Percentiles rank a stretch among this genome's conserved stretches.
Evolutionary conservation across 352 stramenopile genomes (phyloP).

Genomic region (Globisporangium echinulatum): DNA sequence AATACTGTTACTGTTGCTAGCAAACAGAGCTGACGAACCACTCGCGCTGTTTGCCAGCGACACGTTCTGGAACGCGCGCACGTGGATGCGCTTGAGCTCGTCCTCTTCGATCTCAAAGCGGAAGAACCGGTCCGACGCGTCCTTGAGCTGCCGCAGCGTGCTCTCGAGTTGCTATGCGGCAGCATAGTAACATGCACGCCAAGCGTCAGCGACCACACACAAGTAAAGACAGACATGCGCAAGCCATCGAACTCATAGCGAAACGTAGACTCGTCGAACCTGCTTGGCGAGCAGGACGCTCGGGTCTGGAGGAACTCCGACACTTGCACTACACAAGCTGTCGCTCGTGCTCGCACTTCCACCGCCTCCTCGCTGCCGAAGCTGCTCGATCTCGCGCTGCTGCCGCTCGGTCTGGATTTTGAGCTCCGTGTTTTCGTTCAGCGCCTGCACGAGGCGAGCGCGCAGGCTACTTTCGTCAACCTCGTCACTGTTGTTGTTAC

Average conservation of each 20-base stretch:
- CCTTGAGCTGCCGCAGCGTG: constrained; percentile 61
- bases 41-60: background rate
- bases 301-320: constrained; percentile 2
- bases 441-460: constrained; percentile 31
- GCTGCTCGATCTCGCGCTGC: constrained; percentile 48
- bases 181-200: background rate
- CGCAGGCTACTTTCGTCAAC: constrained; percentile 22
- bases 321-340: constrained; percentile 14
- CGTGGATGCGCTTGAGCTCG: constrained; percentile 74
- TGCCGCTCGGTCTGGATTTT: constrained; percentile 52
- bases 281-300: constrained; percentile 24
- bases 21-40: background rate
- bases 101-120: constrained; percentile 93
- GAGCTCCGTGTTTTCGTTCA: constrained; percentile 67
- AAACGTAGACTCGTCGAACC: constrained; percentile 8
- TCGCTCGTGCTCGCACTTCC: constrained; percentile 47
- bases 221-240: too few species aligned
- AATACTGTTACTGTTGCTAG: background rate
- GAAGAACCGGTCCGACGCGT: constrained; percentile 85
- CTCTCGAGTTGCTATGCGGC: constrained; percentile 47
- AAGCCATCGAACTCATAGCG: too few species aligned
- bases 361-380: constrained; percentile 21
- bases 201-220: background rate
- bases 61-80: constrained; percentile 32
- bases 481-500: constrained; percentile 20